A percentile compares a stretch with the other conserved stretches of the same genome.
These are phyloP conservation scores for Nakazawaea holstii DNA, from an alignment of 805 yeast species.

Conservation along the genomic window DNA sequence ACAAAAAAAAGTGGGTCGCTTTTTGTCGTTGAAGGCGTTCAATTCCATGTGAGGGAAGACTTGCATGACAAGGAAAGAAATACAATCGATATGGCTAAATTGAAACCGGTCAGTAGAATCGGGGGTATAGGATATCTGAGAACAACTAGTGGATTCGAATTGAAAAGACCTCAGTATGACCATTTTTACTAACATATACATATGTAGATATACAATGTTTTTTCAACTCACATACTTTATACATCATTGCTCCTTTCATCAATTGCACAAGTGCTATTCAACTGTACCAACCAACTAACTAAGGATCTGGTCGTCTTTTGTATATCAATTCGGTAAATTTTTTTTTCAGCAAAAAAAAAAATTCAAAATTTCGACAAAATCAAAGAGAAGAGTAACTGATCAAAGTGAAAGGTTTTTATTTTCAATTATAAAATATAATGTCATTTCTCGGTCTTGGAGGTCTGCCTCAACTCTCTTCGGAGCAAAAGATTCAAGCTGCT, in stretches of 20 bases:
- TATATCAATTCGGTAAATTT: too few relatives aligned
- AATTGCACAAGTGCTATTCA: too few relatives aligned
- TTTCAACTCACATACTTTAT: too few relatives aligned
- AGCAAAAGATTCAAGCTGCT: constrained; percentile 82
- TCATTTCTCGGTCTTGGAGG: constrained; percentile 69
- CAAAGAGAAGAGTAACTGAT: too few relatives aligned
- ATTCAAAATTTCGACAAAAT: too few relatives aligned
- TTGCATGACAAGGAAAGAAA: constrained; percentile 34
- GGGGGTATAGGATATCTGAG: constrained; percentile 48
- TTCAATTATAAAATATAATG: constrained; percentile 32
- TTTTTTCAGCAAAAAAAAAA: too few relatives aligned
- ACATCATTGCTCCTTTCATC: too few relatives aligned
- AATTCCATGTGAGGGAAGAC: constrained; percentile 55
- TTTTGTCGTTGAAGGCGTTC: constrained; percentile 47
- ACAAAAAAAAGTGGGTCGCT: constrained; percentile 30
- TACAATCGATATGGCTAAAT: constrained; percentile 37
- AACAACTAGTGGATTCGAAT: constrained; percentile 37
- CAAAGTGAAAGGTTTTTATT: neutral
- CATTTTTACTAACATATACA: constrained; percentile 8
- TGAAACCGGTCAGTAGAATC: constrained; percentile 50
- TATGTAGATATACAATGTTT: too few relatives aligned
- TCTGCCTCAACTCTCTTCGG: constrained; percentile 67
- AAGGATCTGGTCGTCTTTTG: too few relatives aligned
- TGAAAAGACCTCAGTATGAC: constrained; percentile 36
- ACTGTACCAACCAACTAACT: too few relatives aligned